These are phyloP conservation scores for Boletellus emodensis DNA, from an alignment of 768 basidiomycete species.

Conservation along the genomic window DNA sequence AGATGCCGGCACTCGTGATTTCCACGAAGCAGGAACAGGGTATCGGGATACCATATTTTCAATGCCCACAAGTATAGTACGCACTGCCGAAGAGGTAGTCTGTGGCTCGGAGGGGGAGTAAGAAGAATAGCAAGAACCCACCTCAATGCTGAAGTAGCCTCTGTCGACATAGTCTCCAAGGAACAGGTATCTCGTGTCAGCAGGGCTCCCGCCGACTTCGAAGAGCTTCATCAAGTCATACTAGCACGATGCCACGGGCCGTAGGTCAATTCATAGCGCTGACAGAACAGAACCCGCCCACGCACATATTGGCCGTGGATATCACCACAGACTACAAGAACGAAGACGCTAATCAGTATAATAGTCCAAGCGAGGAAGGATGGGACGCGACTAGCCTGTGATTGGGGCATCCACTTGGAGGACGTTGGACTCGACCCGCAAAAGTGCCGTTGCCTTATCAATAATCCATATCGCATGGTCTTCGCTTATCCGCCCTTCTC, in stretches of 20 bases:
- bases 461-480: slow-evolving; percentile 95
- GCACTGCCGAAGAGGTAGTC: slow-evolving; percentile 51
- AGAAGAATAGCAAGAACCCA: slow-evolving; percentile 26
- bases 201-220: slow-evolving; percentile 92
- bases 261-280: slow-evolving; percentile 15
- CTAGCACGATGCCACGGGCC: slow-evolving; percentile 34
- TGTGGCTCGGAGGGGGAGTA: not conserved
- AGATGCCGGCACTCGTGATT: slow-evolving; percentile 99
- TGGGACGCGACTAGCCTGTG: slow-evolving; percentile 56
- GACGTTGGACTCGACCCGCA: slow-evolving; percentile 84
- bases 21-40: slow-evolving; percentile 92
- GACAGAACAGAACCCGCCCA: slow-evolving; percentile 7
- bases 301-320: slow-evolving; percentile 99
- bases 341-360: slow-evolving; percentile 4
- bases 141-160: slow-evolving; percentile 93
- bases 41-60: slow-evolving; percentile 99
- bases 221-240: slow-evolving; percentile 95
- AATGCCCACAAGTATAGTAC: slow-evolving; percentile 96
- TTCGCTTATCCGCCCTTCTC: slow-evolving; percentile 90
- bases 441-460: slow-evolving; percentile 77
- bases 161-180: slow-evolving; percentile 92
- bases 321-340: slow-evolving; percentile 83
- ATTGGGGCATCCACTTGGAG: slow-evolving; percentile 96
- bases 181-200: slow-evolving; percentile 89
- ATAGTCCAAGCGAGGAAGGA: not conserved